Base-by-base conservation (phyloP, 352 stramenopile genomes). In the Phytophthora ohioensis region DNA sequence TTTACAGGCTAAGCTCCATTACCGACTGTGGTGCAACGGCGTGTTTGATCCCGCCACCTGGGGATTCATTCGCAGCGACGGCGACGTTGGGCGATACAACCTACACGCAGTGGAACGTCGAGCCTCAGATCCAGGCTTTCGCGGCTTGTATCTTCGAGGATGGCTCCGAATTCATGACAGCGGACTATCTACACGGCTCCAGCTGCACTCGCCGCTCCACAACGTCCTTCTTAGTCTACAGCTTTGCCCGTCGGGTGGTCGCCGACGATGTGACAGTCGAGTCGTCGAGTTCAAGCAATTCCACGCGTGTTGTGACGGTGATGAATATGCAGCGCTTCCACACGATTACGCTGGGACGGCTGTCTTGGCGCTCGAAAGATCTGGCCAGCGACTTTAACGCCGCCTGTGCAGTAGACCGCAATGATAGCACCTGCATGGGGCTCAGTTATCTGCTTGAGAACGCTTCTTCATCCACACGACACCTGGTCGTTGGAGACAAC, bases 211-310 rank as follows among this genome's bases (percentile, higher is more conserved):
- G 42, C 8, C 70, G 66, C 9, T 71, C 73, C 5, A 64, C 77
- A 10, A 75, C 75, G 35, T 84, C 78, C 1, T 77, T 90, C 68
- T 66, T 88, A 9, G 68, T 90, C 47, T 80, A 83, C 46, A 80
- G 76, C 41, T 70, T 87, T 17, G 74, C 52, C 4, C 81, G 76
- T 30, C 69, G 78, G 17, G 81, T 87, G 5, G 45, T 81, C 8
- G 80, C 70, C 3, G 76, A 85, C 43, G 55, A 71, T 1, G 60
- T 86, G 66, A 60, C 60, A 9, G 56, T 75, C 43, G 63, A 65
- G 7, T 9, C n/a, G 31, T 59, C 36, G 42, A 67, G 32, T 13
- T 54, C 65, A 43, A 69, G 12, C 46, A 64, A 63, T 60, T 52
- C 39, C 10, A 68, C 68, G 5, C 62, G 49, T 15, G 43, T 67